Conservation (phyloP, 2,329 filamentous ascomycete species). For the Dactylellina leptospora region DNA sequence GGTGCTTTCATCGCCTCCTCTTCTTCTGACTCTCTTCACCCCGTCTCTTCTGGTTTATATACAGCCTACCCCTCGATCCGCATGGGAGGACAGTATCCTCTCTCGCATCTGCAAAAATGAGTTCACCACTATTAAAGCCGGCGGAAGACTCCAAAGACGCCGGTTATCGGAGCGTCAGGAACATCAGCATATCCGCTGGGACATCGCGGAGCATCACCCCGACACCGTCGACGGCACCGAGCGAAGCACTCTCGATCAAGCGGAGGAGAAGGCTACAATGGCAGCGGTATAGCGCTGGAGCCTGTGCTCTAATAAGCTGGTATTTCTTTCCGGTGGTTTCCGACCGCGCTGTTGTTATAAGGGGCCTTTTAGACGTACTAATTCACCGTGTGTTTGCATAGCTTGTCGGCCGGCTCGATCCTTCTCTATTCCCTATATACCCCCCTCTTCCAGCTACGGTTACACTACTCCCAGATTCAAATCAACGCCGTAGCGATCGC, state of each 20-base stretch:
- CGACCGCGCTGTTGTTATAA: neutral
- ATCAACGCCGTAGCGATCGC: slow-evolving; percentile 90
- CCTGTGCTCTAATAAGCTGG: slow-evolving; percentile 49
- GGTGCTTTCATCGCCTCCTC: slow-evolving; percentile 11
- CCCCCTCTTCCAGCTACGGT: slow-evolving; percentile 82
- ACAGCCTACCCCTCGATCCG: neutral
- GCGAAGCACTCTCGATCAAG: slow-evolving; percentile 33
- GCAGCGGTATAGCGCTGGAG: slow-evolving; percentile 42
- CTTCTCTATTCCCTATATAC: slow-evolving; percentile 94
- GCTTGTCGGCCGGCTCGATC: slow-evolving; percentile 84
- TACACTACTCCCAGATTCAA: slow-evolving; percentile 89
- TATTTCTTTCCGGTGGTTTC: slow-evolving; percentile 2
- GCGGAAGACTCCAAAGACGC: slow-evolving; percentile 33
- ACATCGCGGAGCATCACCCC: slow-evolving; percentile 43
- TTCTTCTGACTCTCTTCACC: neutral
- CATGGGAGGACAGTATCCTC: slow-evolving; percentile 12
- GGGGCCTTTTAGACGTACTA: neutral
- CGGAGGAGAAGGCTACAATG: slow-evolving; percentile 42
- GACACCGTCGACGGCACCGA: slow-evolving; percentile 23
- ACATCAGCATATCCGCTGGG: slow-evolving; percentile 45
- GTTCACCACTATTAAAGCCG: slow-evolving; percentile 43
- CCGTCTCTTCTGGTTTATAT: neutral
- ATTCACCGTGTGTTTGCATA: slow-evolving; percentile 3
- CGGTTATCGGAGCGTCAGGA: slow-evolving; percentile 31
- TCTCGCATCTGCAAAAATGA: slow-evolving; percentile 13